These are phyloP conservation scores for Aspergillus ruber DNA, from an alignment of 2,329 filamentous ascomycete species.

Conservation along the genomic window DNA sequence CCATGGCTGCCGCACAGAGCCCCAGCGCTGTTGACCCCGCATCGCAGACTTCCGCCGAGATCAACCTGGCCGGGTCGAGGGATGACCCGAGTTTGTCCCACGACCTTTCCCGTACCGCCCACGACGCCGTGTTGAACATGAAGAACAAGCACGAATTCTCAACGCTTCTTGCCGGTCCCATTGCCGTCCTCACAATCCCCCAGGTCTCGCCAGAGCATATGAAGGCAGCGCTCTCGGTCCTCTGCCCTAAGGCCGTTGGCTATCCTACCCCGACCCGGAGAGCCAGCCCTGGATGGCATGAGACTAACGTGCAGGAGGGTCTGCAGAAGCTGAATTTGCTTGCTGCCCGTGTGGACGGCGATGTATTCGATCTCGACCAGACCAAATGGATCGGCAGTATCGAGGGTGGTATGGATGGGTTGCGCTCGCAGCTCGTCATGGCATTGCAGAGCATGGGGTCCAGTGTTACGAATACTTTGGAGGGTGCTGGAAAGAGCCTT, in stretches of 20 bases:
- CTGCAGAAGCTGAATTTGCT: constrained; percentile 81
- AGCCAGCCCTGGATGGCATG: constrained; percentile 74
- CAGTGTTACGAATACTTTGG: constrained; percentile 68
- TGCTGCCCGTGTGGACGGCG: constrained; percentile 79
- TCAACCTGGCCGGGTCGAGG: constrained; percentile 22
- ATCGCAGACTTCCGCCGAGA: constrained; percentile 27
- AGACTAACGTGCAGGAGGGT: constrained; percentile 69
- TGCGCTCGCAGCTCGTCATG: constrained; percentile 73
- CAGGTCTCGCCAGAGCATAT: constrained; percentile 76
- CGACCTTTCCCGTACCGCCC: constrained; percentile 52
- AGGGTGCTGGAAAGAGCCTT: constrained; percentile 71
- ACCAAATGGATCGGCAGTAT: constrained; percentile 69
- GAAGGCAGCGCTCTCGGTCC: constrained; percentile 69
- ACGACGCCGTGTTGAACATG: constrained; percentile 44
- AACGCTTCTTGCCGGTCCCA: constrained; percentile 71
- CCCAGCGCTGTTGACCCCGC: constrained; percentile 20
- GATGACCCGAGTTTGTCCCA: constrained; percentile 47
- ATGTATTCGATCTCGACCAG: constrained; percentile 70
- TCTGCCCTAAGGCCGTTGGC: constrained; percentile 62
- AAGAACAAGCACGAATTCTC: constrained; percentile 58
- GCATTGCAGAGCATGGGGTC: constrained; percentile 76
- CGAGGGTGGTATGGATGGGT: constrained; percentile 69
- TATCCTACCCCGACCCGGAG: constrained; percentile 75
- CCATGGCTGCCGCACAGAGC: constrained; percentile 14
- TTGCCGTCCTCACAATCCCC: constrained; percentile 75